Evolutionary conservation across 1,284 basidiomycete genomes (phyloP).

Genomic region (Apiotrichum akiyoshidainum): DNA sequence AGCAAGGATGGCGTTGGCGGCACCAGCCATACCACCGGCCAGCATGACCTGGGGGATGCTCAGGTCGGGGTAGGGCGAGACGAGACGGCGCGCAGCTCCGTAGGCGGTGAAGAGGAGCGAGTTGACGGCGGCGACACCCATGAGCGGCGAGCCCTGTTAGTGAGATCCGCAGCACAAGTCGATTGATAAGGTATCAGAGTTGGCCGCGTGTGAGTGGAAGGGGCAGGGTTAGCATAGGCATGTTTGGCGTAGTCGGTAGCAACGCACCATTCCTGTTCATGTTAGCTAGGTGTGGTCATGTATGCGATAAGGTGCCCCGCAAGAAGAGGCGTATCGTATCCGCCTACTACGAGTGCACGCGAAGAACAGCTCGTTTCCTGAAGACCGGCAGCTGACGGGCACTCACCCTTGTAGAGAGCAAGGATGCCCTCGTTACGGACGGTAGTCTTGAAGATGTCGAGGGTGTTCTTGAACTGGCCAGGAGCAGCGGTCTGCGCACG

Average conservation of each 20-base stretch:
- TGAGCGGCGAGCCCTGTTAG: slow-evolving; percentile 68
- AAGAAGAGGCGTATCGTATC: too few species aligned
- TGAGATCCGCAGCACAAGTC: too few species aligned
- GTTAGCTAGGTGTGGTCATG: not conserved
- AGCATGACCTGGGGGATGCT: slow-evolving; percentile 72
- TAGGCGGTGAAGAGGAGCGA: slow-evolving; percentile 91
- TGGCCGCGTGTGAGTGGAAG: not conserved
- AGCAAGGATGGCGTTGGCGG: slow-evolving; percentile 78
- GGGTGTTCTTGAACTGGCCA: slow-evolving; percentile 74
- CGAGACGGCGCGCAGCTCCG: slow-evolving; percentile 70
- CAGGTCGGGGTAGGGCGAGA: slow-evolving; percentile 82
- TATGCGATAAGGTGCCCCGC: not conserved
- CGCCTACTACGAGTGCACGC: too few species aligned
- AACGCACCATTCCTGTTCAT: slow-evolving; percentile 16
- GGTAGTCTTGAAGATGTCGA: slow-evolving; percentile 80
- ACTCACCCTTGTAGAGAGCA: slow-evolving; percentile 82
- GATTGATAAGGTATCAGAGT: too few species aligned
- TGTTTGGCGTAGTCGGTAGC: not conserved
- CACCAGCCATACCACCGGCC: slow-evolving; percentile 88
- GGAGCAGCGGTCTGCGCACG: slow-evolving; percentile 54
- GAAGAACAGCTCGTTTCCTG: too few species aligned
- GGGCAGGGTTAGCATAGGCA: not conserved
- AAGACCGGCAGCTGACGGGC: not conserved
- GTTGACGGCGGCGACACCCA: slow-evolving; percentile 96
- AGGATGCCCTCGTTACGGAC: slow-evolving; percentile 81